These are phyloP conservation scores for Exophiala alcalophila DNA, from an alignment of 2,329 filamentous ascomycete species.

Conservation along the genomic window DNA sequence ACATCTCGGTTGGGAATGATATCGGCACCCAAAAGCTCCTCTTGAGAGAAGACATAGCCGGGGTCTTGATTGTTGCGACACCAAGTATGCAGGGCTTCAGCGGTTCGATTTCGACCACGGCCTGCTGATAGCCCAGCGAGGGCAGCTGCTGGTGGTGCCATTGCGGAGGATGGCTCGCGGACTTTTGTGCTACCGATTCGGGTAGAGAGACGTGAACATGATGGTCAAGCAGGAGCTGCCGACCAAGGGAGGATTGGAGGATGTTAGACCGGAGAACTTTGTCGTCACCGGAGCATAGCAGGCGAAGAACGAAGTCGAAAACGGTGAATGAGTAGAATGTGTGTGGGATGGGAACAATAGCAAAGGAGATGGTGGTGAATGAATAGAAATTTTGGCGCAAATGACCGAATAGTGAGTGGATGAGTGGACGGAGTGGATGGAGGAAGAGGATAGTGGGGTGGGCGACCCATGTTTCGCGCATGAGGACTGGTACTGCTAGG, in stretches of 20 bases:
- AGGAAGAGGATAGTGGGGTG: conserved; percentile 10
- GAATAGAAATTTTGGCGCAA: conserved; percentile 14
- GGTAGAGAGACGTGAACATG: conserved; percentile 28
- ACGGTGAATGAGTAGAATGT: conserved; percentile 1
- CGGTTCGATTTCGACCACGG: conserved; percentile 35
- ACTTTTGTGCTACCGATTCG: conserved; percentile 28
- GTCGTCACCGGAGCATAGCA: conserved; percentile 18
- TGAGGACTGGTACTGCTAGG: too few species aligned
- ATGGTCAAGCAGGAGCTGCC: conserved; percentile 21
- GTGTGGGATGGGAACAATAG: conserved; percentile 8
- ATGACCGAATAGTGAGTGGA: not conserved
- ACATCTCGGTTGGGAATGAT: conserved; percentile 46
- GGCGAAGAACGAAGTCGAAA: not conserved
- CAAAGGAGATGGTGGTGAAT: conserved; percentile 1
- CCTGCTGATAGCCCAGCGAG: conserved; percentile 33
- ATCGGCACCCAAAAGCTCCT: conserved; percentile 44
- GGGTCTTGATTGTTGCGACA: conserved; percentile 40
- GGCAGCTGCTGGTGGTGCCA: conserved; percentile 28
- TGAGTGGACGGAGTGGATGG: not conserved
- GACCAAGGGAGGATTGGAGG: conserved; percentile 3
- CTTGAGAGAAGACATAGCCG: conserved; percentile 47
- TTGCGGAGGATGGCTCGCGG: conserved; percentile 17
- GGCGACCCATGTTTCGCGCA: too few species aligned
- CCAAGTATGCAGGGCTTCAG: conserved; percentile 45
- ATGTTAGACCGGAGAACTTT: not conserved